Evolutionary conservation across 306 rosid species (phyloP).

Genomic region (Lathyrus tuberosus): DNA sequence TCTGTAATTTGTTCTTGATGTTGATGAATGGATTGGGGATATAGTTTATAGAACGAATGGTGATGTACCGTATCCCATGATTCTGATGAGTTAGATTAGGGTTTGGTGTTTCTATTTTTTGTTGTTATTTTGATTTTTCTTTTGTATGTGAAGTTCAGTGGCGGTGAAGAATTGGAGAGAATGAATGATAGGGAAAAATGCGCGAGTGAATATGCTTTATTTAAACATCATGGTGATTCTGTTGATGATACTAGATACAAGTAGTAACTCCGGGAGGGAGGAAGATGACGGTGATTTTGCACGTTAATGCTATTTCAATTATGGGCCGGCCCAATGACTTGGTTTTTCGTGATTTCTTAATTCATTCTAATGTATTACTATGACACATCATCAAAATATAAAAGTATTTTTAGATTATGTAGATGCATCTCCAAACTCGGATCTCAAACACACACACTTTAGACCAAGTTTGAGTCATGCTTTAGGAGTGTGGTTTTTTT

Average conservation of each 20-base stretch:
- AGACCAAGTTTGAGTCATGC: too few relatives aligned
- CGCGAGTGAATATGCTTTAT: background rate
- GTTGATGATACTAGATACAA: too few relatives aligned
- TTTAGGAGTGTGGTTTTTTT: too few relatives aligned
- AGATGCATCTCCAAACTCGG: too few relatives aligned
- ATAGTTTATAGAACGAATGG: background rate
- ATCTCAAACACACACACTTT: too few relatives aligned
- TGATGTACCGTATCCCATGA: conserved; percentile 50
- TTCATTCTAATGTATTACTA: too few relatives aligned
- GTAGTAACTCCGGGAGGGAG: background rate
- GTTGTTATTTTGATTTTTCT: background rate
- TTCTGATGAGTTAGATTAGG: background rate
- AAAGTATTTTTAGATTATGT: too few relatives aligned
- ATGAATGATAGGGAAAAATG: background rate
- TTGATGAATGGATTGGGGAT: background rate
- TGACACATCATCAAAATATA: too few relatives aligned
- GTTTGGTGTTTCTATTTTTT: background rate
- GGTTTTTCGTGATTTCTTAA: too few relatives aligned
- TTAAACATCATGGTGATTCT: too few relatives aligned
- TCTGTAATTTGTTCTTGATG: background rate
- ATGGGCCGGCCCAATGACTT: conserved; percentile 21
- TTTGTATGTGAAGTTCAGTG: background rate
- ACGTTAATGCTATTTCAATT: background rate
- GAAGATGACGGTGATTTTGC: conserved; percentile 20
- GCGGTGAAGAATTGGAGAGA: background rate